phyloP scores from a whole-genome alignment of 2,329 filamentous ascomycete genomes.

The Colletotrichum zoysiae region DNA sequence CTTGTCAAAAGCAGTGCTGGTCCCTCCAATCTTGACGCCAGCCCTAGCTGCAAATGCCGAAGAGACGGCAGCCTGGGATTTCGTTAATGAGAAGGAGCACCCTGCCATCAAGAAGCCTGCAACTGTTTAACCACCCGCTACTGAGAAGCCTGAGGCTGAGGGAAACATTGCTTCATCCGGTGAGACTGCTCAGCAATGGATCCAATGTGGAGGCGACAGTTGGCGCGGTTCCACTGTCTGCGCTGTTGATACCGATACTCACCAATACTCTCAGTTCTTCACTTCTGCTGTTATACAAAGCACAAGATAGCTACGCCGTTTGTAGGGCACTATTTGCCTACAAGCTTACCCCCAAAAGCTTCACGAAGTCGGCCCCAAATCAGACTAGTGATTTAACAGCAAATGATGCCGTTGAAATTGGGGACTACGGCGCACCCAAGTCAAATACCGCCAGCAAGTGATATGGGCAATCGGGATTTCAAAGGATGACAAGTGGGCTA shows the following conservation, averaged over 20 bases:
- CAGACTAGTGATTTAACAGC: fast-evolving
- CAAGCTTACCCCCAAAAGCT: background rate
- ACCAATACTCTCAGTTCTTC: conserved; percentile 69
- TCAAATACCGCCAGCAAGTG: background rate
- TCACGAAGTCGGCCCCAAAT: fast-evolving
- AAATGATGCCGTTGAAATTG: background rate
- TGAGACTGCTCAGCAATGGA: conserved; percentile 30
- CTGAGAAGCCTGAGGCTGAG: conserved; percentile 1
- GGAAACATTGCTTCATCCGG: background rate
- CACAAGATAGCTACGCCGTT: background rate
- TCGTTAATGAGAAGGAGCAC: background rate
- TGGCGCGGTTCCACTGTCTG: conserved; percentile 46
- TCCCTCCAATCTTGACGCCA: conserved; percentile 45
- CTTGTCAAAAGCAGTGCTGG: conserved; percentile 46
- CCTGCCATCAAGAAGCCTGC: background rate
- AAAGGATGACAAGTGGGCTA: no score
- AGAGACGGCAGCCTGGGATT: conserved; percentile 2
- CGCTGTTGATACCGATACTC: conserved; percentile 42
- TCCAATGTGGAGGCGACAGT: conserved; percentile 47
- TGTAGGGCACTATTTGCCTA: background rate
- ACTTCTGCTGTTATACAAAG: conserved; percentile 45
- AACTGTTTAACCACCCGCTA: background rate
- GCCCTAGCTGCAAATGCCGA: background rate
- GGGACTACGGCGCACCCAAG: no score
- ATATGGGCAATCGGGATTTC: background rate